Conservation (phyloP, 352 stramenopile species). For the Globisporangium middletonii region DNA sequence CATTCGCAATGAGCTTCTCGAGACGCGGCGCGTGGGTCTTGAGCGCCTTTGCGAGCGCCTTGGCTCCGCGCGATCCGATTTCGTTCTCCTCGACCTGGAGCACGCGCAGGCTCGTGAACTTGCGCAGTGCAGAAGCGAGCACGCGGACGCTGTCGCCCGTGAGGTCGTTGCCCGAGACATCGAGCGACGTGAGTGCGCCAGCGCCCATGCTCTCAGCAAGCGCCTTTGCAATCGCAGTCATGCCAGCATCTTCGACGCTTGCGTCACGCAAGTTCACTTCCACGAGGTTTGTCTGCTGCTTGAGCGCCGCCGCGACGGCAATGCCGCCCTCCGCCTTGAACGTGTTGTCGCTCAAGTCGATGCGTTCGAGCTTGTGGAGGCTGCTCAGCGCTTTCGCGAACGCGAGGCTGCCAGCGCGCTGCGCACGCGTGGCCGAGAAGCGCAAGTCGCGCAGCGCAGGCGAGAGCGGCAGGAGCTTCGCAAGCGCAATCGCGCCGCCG, state of each 20-base stretch:
- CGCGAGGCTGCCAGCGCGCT: constrained; percentile 78
- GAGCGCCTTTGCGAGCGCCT: constrained; percentile 65
- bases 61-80: constrained; percentile 81
- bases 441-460: constrained; percentile 85
- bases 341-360: constrained; percentile 94
- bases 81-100: constrained; percentile 93
- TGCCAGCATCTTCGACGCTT: constrained; percentile 86
- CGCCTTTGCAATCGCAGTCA: constrained; percentile 75
- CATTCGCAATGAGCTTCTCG: constrained; percentile 81
- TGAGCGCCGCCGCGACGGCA: constrained; percentile 84
- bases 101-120: constrained; percentile 55
- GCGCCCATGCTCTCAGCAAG: constrained; percentile 37
- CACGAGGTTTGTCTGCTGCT: constrained; percentile 52
- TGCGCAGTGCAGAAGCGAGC: constrained; percentile 39
- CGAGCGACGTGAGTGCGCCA: constrained; percentile 55
- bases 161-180: constrained; percentile 93
- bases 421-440: constrained; percentile 91
- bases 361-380: constrained; percentile 65
- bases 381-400: constrained; percentile 77
- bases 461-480: constrained; percentile 82
- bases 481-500: constrained; percentile 84
- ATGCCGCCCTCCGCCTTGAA: constrained; percentile 85
- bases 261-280: constrained; percentile 91
- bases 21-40: constrained; percentile 39
- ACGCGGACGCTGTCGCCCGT: constrained; percentile 55